Base-by-base conservation (phyloP, 306 rosid species). In the Chamaecrista fasciculata region DNA sequence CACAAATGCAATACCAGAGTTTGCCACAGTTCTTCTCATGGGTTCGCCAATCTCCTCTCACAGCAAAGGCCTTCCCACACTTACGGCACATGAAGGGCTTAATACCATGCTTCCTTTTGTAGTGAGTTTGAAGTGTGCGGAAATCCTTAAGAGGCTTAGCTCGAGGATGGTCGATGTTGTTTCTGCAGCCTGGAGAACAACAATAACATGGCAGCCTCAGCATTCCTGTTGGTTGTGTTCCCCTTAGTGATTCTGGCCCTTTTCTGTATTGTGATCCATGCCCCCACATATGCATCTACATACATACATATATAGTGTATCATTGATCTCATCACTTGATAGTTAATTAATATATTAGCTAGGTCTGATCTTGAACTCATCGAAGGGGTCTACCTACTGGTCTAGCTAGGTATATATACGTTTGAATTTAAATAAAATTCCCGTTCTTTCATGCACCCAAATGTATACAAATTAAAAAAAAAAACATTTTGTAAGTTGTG, bases 281-380 rank as follows among this genome's bases (percentile, higher is more conserved):
- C 82, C 98, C 98, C 98, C 98, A 93, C 98, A 93, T 93, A 76
- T 93, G 98, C 98, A 93, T 93, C 98, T 93, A 52, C 34, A 29
- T 5, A n/a, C n/a, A n/a, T n/a, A n/a, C n/a, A n/a, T n/a, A n/a
- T n/a, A n/a, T n/a, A n/a, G n/a, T n/a, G n/a, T n/a, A n/a, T n/a
- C n/a, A n/a, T n/a, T n/a, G n/a, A n/a, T n/a, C n/a, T n/a, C n/a
- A n/a, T n/a, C n/a, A n/a, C n/a, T n/a, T n/a, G n/a, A n/a, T n/a
- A n/a, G n/a, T n/a, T n/a, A n/a, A n/a, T n/a, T n/a, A n/a, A n/a
- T n/a, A n/a, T n/a, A n/a, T n/a, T n/a, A n/a, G n/a, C n/a, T n/a
- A n/a, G n/a, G n/a, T n/a, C n/a, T n/a, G n/a, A n/a, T n/a, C n/a
- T n/a, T n/a, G n/a, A n/a, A n/a, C n/a, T n/a, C n/a, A n/a, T n/a